Base-by-base conservation (phyloP, 2,329 filamentous ascomycete species). In the Aspergillus fischeri region DNA sequence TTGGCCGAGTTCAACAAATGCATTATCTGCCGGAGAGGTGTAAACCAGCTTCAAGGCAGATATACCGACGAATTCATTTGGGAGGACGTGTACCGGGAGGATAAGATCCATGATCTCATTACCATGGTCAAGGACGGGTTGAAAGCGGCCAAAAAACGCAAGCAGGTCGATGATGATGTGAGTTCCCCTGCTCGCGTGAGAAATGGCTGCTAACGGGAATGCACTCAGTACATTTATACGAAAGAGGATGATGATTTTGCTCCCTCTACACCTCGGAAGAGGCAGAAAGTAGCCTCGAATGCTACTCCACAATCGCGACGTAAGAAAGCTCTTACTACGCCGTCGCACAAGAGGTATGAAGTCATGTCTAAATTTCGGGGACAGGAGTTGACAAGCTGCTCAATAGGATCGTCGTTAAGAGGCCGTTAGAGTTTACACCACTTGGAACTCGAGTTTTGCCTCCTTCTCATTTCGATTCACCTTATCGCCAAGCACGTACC, bases 21-120 rank as follows among this genome's bases (percentile, higher is more conserved):
- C 20, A 97, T 97, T 67, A 77, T 97, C 51, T 97, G 94, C 69
- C 87, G 92, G 52, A 82, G 93, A 71, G 94, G 91, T 24, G 95
- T 92, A 68, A 96, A 95, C 70, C 90, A 90, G 11, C 82, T 92
- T 57, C 96, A 92, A 25, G 89, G 91, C 21, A 92, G 86, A 24
- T 99, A 97, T 71, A 97, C 93, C 0, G 86, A 94, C 14, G 92
- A 97, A 66, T 96, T 99, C 63, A 73, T 84, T 1, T 99, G 94
- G 94, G 92, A 97, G 69, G 86, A 96, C 47, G 76, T 95, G 1
- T 96, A 91, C 65, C 80, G 78, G 0, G 86, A 86, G n/a, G 79
- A 80, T 32, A 78, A 88, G 61, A 80, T 96, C 29, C 82, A 83
- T 50, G 70, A 80, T 4, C 73, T 96, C 48, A 80, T 89, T 38